Evolutionary conservation across 2,329 filamentous ascomycete species (phyloP).

Genomic region (Monilinia polystroma): DNA sequence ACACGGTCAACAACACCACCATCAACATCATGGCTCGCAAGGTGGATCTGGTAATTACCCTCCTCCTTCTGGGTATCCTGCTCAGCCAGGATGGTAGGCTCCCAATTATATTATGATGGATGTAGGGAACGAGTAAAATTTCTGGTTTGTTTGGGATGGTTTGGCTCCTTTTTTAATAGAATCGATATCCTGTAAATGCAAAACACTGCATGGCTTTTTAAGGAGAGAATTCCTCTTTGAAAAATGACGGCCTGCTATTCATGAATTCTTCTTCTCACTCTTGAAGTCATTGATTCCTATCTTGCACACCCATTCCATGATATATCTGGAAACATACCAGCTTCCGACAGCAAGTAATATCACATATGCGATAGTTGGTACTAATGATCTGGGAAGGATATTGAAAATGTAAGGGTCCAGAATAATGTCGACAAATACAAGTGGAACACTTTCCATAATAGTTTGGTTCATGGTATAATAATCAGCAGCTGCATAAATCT

Average conservation of each 20-base stretch:
- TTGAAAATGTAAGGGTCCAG: conserved; percentile 84
- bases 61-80: conserved; percentile 19
- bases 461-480: conserved; percentile 74
- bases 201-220: conserved; percentile 1
- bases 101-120: conserved; percentile 10
- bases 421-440: conserved; percentile 76
- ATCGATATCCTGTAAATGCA: conserved; percentile 20
- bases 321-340: conserved; percentile 36
- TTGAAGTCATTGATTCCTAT: conserved; percentile 22
- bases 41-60: conserved; percentile 20
- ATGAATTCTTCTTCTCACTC: conserved; percentile 28
- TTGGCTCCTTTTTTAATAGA: conserved; percentile 1
- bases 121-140: background rate
- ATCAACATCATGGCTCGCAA: conserved; percentile 22
- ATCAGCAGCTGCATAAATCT: conserved; percentile 73
- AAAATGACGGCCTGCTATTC: conserved; percentile 12
- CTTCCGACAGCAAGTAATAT: conserved; percentile 53
- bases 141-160: conserved; percentile 6
- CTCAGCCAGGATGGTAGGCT: conserved; percentile 22
- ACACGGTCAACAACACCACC: conserved; percentile 22
- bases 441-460: conserved; percentile 73
- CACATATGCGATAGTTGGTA: conserved; percentile 71
- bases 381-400: conserved; percentile 72
- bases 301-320: conserved; percentile 32
- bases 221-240: background rate